Evolutionary conservation across 2,329 filamentous ascomycete species (phyloP).

Genomic region (Dissoconium aciculare): DNA sequence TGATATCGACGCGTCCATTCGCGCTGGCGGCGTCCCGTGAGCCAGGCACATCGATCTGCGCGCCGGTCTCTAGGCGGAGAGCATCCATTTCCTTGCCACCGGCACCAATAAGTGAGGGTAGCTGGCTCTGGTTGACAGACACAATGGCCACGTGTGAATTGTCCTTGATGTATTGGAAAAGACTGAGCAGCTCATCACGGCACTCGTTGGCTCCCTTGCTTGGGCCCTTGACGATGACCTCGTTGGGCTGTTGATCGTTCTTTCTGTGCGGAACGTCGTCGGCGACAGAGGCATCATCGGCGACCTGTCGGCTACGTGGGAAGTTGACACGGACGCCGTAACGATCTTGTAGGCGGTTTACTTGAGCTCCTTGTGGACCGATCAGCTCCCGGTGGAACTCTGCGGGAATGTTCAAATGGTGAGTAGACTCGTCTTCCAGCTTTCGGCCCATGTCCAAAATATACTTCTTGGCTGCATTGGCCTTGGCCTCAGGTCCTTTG

Average conservation of each 20-base stretch:
- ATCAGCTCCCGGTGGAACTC: constrained; percentile 93
- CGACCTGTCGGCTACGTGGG: constrained; percentile 46
- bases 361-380: constrained; percentile 70
- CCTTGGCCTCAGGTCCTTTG: constrained; percentile 90
- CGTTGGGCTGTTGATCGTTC: constrained; percentile 63
- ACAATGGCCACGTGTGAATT: constrained; percentile 69
- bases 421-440: constrained; percentile 79
- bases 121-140: constrained; percentile 75
- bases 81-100: constrained; percentile 84
- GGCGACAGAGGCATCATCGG: constrained; percentile 52
- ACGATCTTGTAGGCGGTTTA: constrained; percentile 80
- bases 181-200: constrained; percentile 74
- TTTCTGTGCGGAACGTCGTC: constrained; percentile 51
- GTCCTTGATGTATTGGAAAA: constrained; percentile 80
- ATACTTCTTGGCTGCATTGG: constrained; percentile 68
- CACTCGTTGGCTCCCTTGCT: constrained; percentile 87
- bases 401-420: constrained; percentile 76
- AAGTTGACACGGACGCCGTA: constrained; percentile 96
- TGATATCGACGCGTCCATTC: constrained; percentile 63
- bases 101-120: constrained; percentile 86
- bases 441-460: constrained; percentile 67
- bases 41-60: constrained; percentile 81
- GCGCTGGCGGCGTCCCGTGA: constrained; percentile 53
- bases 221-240: constrained; percentile 80
- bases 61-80: constrained; percentile 67